These are phyloP conservation scores for Lizonia empirigonia DNA, from an alignment of 2,329 filamentous ascomycete species.

Conservation along the genomic window DNA sequence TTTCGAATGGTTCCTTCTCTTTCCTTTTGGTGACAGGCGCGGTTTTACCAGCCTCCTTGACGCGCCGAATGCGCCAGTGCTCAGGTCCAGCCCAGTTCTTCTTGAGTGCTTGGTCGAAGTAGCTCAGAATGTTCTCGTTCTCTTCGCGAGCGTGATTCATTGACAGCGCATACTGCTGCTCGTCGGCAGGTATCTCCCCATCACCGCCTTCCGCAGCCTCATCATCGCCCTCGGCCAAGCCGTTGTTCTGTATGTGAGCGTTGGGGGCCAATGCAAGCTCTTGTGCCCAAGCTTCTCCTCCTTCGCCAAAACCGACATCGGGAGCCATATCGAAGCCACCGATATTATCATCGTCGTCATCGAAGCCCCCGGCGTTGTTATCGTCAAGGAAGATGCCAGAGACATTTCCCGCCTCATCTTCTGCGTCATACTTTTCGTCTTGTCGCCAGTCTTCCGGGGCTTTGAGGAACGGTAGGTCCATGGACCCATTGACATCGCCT, in stretches of 20 bases:
- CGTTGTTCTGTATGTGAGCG: constrained; percentile 75
- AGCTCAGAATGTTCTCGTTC: constrained; percentile 95
- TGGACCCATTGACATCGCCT: constrained; percentile 79
- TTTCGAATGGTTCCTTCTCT: constrained; percentile 95
- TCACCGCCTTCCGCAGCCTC: constrained; percentile 54
- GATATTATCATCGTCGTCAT: constrained; percentile 71
- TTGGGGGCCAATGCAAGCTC: constrained; percentile 87
- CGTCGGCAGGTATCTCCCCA: constrained; percentile 60
- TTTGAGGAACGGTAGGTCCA: constrained; percentile 91
- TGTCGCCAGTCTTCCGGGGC: constrained; percentile 84
- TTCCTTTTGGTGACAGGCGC: constrained; percentile 70
- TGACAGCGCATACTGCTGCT: constrained; percentile 78
- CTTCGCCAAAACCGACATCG: constrained; percentile 89
- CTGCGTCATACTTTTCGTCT: constrained; percentile 66
- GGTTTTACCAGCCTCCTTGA: constrained; percentile 74
- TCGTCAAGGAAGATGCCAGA: constrained; percentile 86
- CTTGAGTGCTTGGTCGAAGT: constrained; percentile 94
- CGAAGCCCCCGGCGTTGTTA: constrained; percentile 81
- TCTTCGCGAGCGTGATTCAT: constrained; percentile 73
- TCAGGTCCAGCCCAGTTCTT: constrained; percentile 99
- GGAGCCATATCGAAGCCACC: constrained; percentile 64
- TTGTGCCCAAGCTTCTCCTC: constrained; percentile 92
- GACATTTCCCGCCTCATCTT: constrained; percentile 62
- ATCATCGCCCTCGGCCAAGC: constrained; percentile 61
- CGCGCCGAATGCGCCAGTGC: constrained; percentile 95